phyloP scores from a whole-genome alignment of 495 filamentous ascomycete genomes.

The Podospora fimiseda region DNA sequence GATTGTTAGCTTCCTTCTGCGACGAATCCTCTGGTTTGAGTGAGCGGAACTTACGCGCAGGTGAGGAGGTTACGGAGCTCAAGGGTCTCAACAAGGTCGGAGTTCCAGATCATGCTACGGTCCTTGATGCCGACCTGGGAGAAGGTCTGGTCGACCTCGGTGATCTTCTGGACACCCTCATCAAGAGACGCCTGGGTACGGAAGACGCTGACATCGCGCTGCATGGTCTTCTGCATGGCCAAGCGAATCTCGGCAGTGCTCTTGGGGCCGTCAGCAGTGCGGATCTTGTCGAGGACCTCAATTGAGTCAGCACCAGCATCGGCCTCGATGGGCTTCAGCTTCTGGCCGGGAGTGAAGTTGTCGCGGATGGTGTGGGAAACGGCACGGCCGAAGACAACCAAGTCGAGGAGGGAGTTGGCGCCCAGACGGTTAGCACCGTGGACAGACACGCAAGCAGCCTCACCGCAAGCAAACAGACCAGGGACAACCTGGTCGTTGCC shows the following conservation, averaged over 20 bases:
- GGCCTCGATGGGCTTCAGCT: conserved; percentile 66
- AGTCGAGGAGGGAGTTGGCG: conserved; percentile 94
- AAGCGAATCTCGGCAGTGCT: conserved; percentile 77
- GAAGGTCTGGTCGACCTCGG: conserved; percentile 73
- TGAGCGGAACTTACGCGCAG: conserved; percentile 66
- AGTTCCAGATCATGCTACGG: conserved; percentile 99
- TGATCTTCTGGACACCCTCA: conserved; percentile 76
- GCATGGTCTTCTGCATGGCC: conserved; percentile 97
- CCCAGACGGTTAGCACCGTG: conserved; percentile 97
- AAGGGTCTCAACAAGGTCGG: conserved; percentile 89
- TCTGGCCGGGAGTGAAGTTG: conserved; percentile 71
- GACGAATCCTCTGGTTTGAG: no score
- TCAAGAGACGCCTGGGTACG: conserved; percentile 84
- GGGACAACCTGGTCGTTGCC: conserved; percentile 93
- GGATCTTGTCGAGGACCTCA: conserved; percentile 75
- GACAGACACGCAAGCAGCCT: conserved; percentile 94
- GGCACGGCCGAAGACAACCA: conserved; percentile 94
- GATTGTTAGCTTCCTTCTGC: conserved; percentile 1
- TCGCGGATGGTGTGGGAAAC: conserved; percentile 94
- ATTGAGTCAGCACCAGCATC: conserved; percentile 85
- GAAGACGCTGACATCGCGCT: conserved; percentile 95
- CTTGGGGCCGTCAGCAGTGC: conserved; percentile 78
- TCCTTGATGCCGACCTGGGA: conserved; percentile 85
- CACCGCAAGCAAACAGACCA: conserved; percentile 92
- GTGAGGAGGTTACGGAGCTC: conserved; percentile 90